Conservation (phyloP, 2,329 filamentous ascomycete species). For the Cyanodermella asteris region DNA sequence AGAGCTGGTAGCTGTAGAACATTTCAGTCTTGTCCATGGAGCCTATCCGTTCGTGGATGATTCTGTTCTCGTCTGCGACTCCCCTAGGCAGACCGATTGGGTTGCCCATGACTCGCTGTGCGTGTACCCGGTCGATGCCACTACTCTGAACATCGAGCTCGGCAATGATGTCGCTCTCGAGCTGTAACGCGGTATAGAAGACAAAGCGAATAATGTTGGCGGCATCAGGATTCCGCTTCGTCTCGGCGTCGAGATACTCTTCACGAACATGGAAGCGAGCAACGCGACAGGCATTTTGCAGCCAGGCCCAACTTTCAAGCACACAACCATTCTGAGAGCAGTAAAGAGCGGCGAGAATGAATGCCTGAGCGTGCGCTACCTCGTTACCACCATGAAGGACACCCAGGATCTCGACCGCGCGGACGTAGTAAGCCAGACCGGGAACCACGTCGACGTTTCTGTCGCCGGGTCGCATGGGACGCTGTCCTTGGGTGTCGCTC, state of each 20-base stretch:
- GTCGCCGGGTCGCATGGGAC: conserved; percentile 28
- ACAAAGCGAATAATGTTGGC: no score
- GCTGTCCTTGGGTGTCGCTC: no score
- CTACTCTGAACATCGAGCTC: conserved; percentile 50
- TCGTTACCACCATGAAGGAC: conserved; percentile 59
- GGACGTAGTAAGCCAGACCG: conserved; percentile 72
- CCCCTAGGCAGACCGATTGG: no score
- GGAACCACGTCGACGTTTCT: conserved; percentile 71
- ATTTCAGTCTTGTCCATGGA: conserved; percentile 16
- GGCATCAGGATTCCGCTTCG: no score
- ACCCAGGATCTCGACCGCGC: conserved; percentile 69
- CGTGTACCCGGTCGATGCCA: conserved; percentile 35
- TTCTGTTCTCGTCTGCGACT: no score
- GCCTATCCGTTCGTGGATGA: conserved; percentile 12
- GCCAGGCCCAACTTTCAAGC: conserved; percentile 62
- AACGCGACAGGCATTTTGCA: conserved; percentile 36
- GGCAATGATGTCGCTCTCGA: conserved; percentile 60
- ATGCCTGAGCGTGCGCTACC: conserved; percentile 64
- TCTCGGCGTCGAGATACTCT: no score
- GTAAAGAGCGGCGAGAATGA: conserved; percentile 69
- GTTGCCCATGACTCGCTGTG: no score
- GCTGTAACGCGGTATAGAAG: conserved; percentile 5
- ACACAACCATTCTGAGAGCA: conserved; percentile 72
- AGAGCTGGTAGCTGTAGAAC: conserved; percentile 40
- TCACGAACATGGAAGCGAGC: conserved; percentile 50